Evolutionary conservation across 2,329 filamentous ascomycete species (phyloP), one percentile per base, ranked within the genome.

Genomic region (Neonectria magnoliae): DNA sequence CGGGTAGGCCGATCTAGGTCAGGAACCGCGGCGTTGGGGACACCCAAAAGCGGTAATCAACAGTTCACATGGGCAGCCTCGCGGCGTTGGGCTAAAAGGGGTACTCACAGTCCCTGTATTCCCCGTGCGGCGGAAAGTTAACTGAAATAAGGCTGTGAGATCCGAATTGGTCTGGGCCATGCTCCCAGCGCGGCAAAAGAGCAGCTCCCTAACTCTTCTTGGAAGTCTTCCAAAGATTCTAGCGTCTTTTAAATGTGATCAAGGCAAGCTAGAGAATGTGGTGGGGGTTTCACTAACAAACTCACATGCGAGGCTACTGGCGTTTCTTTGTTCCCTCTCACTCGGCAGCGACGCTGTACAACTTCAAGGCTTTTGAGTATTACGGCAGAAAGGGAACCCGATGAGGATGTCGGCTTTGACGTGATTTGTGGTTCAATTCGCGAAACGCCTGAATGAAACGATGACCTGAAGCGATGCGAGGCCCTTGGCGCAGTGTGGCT

Each of bases 211-310:
- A 67, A 60, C 59, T 45, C 16, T 67, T 69, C 47, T 71, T 36
- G 64, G 62, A 67, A 55, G n/a, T 10, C n/a, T 70, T 71, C 62
- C 20, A 58, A 64, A 68, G 66, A 48, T 74, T 72, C 71, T 73
- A 73, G 71, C 71, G 71, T 54, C 45, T 64, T 66, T 67, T 50
- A 14, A 29, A n/a, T 11, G 20, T 13, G 60, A 65, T 65, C 50
- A 47, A 67, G 62, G 20, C 62, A 22, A 25, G n/a, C 57, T 31
- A 45, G 48, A 51, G 66, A 58, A 31, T 48, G 64, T 62, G 56
- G 66, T n/a, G 68, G 62, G 62, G 27, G 50, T 53, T 41, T 36
- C 27, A 22, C 36, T n/a, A 45, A 22, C 29, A 10, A 47, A 16
- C 42, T 38, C 36, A 38, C 36, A 38, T 8, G 7, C 36, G 38